phyloP scores from a whole-genome alignment of 495 filamentous ascomycete genomes.

The Amniculicola lignicola region DNA sequence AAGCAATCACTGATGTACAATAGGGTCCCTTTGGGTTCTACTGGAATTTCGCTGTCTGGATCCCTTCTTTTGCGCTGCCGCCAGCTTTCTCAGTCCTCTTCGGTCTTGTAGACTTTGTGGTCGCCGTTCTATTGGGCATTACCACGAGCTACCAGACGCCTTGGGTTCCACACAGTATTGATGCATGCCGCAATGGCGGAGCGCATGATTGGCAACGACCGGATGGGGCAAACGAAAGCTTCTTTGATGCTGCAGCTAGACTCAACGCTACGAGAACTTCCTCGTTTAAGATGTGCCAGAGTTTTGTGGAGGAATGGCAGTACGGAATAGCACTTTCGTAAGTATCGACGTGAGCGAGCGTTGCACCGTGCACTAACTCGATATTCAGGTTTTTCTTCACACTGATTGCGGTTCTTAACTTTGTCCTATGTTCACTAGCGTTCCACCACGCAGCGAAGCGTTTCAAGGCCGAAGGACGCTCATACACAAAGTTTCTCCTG shows the following conservation, averaged over 20 bases:
- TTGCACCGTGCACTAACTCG: too few species aligned
- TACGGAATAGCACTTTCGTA: constrained; percentile 20
- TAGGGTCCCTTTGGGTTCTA: constrained; percentile 23
- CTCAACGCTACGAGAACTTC: constrained; percentile 17
- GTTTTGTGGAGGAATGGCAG: constrained; percentile 28
- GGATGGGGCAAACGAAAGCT: constrained; percentile 19
- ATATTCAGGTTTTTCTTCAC: constrained; percentile 15
- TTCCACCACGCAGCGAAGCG: too few species aligned
- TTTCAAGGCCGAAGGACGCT: too few species aligned
- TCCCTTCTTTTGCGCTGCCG: constrained; percentile 17
- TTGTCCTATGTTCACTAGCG: too few species aligned
- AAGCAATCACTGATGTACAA: neutral
- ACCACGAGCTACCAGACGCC: neutral
- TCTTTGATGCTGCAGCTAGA: constrained; percentile 23
- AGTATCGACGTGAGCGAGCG: too few species aligned
- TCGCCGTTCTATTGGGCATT: constrained; percentile 9
- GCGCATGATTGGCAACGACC: constrained; percentile 23
- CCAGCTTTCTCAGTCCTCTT: constrained; percentile 14
- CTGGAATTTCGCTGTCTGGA: constrained; percentile 28
- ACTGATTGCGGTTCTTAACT: constrained; percentile 16
- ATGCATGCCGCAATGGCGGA: neutral
- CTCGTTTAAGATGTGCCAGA: constrained; percentile 21
- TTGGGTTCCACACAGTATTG: constrained; percentile 11
- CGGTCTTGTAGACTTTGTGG: constrained; percentile 9
- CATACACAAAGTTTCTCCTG: too few species aligned